A percentile compares a stretch with the other conserved stretches of the same genome.
Evolutionary conservation across 2,329 filamentous ascomycete species (phyloP).

Genomic region (Polytolypa hystricis): DNA sequence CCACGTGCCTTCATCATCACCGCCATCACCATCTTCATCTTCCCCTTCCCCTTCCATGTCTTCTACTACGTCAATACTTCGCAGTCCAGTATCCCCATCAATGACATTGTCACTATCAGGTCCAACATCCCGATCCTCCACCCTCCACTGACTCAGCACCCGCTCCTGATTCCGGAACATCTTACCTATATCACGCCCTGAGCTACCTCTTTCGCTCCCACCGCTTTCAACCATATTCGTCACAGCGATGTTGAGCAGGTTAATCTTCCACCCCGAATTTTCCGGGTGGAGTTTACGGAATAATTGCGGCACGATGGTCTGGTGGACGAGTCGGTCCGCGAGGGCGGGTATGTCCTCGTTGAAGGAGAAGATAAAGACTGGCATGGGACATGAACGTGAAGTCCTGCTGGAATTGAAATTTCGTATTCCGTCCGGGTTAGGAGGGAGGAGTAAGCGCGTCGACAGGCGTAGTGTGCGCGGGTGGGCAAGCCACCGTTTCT

Average conservation of each 20-base stretch:
- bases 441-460: constrained; percentile 51
- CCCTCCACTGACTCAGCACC: constrained; percentile 14
- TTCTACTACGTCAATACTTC: background rate
- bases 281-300: constrained; percentile 65
- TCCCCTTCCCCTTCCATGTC: background rate
- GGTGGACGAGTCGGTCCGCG: constrained; percentile 57
- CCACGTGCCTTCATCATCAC: constrained; percentile 21
- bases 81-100: constrained; percentile 11
- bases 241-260: constrained; percentile 75
- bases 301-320: constrained; percentile 57
- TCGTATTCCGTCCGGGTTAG: constrained; percentile 43
- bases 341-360: constrained; percentile 47
- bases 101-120: constrained; percentile 9
- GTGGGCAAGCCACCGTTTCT: constrained; percentile 59
- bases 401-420: constrained; percentile 55
- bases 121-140: constrained; percentile 7
- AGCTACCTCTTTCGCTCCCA: constrained; percentile 39
- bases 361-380: constrained; percentile 60
- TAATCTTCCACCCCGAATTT: constrained; percentile 63
- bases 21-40: constrained; percentile 5
- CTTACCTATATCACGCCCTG: constrained; percentile 64
- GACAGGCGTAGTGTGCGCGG: constrained; percentile 75
- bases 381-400: constrained; percentile 64
- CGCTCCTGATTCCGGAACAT: constrained; percentile 73
- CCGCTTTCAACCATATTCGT: constrained; percentile 65